These are phyloP conservation scores for Avena eriantha DNA, from an alignment of 176 grass and related monocot genomes.

Conservation along the genomic window DNA sequence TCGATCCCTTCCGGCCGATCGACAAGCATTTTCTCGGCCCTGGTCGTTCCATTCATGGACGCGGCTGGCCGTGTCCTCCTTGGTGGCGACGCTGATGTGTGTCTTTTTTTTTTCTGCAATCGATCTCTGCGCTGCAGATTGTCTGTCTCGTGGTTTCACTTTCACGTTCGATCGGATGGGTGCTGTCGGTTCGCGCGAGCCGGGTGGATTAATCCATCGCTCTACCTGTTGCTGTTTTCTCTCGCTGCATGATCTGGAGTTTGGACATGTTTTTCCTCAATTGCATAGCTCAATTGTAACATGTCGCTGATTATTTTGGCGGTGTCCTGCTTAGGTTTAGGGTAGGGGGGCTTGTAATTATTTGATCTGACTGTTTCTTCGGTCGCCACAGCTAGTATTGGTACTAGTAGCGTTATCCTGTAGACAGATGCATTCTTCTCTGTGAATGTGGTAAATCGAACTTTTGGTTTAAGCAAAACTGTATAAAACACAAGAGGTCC, in stretches of 20 bases:
- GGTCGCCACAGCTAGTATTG: not conserved
- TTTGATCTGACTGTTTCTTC: not conserved
- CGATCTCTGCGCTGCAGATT: not conserved
- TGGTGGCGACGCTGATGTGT: not conserved
- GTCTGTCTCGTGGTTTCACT: not conserved
- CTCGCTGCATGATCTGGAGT: not conserved
- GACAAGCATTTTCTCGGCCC: not conserved
- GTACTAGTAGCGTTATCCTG: not conserved
- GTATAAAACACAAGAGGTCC: not conserved
- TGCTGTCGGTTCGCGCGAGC: not conserved
- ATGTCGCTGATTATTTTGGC: not conserved
- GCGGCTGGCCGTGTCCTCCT: not conserved
- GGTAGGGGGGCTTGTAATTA: not conserved
- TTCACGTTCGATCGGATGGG: not conserved
- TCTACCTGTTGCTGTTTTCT: not conserved
- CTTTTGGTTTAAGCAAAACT: not conserved
- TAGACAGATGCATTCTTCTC: not conserved
- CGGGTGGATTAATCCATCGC: not conserved
- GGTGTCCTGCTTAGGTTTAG: not conserved
- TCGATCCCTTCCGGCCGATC: not conserved
- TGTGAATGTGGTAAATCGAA: not conserved
- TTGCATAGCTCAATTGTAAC: not conserved
- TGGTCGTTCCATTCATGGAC: not conserved
- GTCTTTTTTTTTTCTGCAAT: not conserved
- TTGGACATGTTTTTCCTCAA: not conserved